Evolutionary conservation across 1,284 basidiomycete genomes (phyloP).

Genomic region (Ceratobasidium papillatum): DNA sequence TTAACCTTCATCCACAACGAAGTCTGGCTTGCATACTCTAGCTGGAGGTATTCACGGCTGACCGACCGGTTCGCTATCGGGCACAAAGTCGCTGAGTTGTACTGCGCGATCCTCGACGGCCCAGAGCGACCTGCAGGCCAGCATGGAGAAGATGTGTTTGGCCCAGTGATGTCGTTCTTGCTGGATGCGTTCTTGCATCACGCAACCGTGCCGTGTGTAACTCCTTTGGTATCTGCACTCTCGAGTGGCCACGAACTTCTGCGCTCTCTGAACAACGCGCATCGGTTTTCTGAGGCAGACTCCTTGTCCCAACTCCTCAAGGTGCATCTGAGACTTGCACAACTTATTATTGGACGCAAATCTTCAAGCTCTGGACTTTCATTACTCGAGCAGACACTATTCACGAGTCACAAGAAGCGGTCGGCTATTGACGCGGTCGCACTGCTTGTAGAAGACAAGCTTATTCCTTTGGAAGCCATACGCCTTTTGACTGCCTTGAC

Average conservation of each 20-base stretch:
- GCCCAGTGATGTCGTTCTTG: conserved; percentile 55
- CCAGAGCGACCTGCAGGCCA: neutral
- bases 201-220: conserved; percentile 76
- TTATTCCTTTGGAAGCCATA: conserved; percentile 70
- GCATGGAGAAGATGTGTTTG: conserved; percentile 24
- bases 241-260: conserved; percentile 68
- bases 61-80: conserved; percentile 85
- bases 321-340: conserved; percentile 68
- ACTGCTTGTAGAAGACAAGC: conserved; percentile 63
- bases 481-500: conserved; percentile 71
- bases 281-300: conserved; percentile 73
- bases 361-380: conserved; percentile 58
- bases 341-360: conserved; percentile 70
- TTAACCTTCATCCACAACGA: conserved; percentile 80
- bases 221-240: conserved; percentile 75
- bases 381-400: conserved; percentile 77
- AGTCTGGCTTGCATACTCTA: conserved; percentile 83
- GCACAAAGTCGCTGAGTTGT: conserved; percentile 69
- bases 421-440: conserved; percentile 72
- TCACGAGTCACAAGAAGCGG: conserved; percentile 63
- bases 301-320: conserved; percentile 74
- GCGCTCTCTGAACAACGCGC: conserved; percentile 64
- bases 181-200: conserved; percentile 72
- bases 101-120: conserved; percentile 64
- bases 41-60: conserved; percentile 82